These are phyloP conservation scores for Ramaria rubella DNA, from an alignment of 768 basidiomycete genomes.

Conservation along the genomic window DNA sequence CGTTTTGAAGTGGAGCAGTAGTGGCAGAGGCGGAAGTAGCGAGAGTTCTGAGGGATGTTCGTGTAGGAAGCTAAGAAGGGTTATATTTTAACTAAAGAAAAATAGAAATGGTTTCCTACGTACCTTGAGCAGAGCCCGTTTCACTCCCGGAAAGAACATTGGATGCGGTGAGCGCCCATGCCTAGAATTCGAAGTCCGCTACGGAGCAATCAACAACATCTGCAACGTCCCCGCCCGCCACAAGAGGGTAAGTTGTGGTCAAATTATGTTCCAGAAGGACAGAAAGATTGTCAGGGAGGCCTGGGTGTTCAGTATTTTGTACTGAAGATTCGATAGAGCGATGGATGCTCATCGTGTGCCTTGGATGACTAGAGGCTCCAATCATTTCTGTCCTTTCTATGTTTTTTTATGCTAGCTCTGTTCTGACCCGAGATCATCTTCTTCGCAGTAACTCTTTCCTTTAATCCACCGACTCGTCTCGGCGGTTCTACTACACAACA, in stretches of 20 bases:
- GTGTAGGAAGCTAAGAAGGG: background rate
- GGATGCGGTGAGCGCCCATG: background rate
- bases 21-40: constrained; percentile 18
- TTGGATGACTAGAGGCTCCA: constrained; percentile 32
- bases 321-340: constrained; percentile 11
- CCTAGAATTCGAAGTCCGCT: background rate
- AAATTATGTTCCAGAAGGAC: background rate
- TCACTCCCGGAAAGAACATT: background rate
- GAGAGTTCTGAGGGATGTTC: background rate
- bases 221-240: constrained; percentile 21
- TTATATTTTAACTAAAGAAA: background rate
- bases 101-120: background rate
- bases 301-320: background rate
- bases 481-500: constrained; percentile 35
- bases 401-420: background rate
- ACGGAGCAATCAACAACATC: constrained; percentile 20
- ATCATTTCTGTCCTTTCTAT: background rate
- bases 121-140: background rate
- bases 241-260: constrained; percentile 34
- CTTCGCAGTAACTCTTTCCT: background rate
- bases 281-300: background rate
- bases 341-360: constrained; percentile 33
- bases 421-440: background rate
- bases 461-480: constrained; percentile 12
- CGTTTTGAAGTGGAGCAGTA: constrained; percentile 42